phyloP scores from a whole-genome alignment of 2,329 filamentous ascomycete species.

The Paecilomyces sp. region DNA sequence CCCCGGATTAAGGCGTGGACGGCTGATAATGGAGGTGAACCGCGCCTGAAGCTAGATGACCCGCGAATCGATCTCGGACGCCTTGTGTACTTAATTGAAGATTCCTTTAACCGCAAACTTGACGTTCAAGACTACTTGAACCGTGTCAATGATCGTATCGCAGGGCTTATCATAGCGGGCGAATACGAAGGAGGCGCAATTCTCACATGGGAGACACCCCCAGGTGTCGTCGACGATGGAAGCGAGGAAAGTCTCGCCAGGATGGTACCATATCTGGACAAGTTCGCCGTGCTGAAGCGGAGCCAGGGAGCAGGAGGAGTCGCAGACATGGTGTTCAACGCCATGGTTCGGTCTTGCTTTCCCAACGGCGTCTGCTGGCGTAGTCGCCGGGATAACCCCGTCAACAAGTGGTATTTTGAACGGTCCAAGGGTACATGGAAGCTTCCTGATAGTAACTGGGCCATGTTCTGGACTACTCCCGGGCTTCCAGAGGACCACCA shows the following conservation, averaged over 20 bases:
- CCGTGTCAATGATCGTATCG: slow-evolving; percentile 73
- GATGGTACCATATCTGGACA: slow-evolving; percentile 89
- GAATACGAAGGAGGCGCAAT: slow-evolving; percentile 96
- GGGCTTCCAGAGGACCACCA: slow-evolving; percentile 48
- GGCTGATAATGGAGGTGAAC: slow-evolving; percentile 52
- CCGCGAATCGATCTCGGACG: slow-evolving; percentile 74
- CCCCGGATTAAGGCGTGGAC: slow-evolving; percentile 60
- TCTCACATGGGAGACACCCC: slow-evolving; percentile 84
- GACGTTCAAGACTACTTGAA: slow-evolving; percentile 76
- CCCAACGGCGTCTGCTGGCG: slow-evolving; percentile 88
- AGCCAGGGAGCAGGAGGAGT: slow-evolving; percentile 88
- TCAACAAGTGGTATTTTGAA: slow-evolving; percentile 99
- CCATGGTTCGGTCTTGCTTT: slow-evolving; percentile 86
- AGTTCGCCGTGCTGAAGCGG: slow-evolving; percentile 86
- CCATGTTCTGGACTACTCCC: slow-evolving; percentile 96
- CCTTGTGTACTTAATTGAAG: slow-evolving; percentile 80
- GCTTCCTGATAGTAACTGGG: slow-evolving; percentile 76
- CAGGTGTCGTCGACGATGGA: slow-evolving; percentile 48
- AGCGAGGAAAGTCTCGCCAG: slow-evolving; percentile 48
- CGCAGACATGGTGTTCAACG: slow-evolving; percentile 92
- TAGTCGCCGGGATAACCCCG: slow-evolving; percentile 81
- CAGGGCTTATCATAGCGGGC: slow-evolving; percentile 88
- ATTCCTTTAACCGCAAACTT: slow-evolving; percentile 81
- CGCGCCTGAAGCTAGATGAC: slow-evolving; percentile 66
- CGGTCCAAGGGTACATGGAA: slow-evolving; percentile 77